Evolutionary conservation across 306 rosid species (phyloP).

Genomic region (Rosa chinensis): DNA sequence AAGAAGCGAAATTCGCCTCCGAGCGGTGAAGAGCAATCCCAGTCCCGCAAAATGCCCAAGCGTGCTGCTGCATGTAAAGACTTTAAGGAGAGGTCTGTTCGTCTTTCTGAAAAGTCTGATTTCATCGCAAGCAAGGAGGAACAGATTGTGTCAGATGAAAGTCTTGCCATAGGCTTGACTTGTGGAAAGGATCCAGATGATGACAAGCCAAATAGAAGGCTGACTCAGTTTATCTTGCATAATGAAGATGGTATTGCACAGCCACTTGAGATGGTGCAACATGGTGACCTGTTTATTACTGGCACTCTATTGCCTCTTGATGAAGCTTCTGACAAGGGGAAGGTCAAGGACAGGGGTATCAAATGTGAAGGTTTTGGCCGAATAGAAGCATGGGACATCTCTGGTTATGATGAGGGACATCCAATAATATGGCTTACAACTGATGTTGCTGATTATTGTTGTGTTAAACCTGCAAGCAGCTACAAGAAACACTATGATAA

Average conservation of each 20-base stretch:
- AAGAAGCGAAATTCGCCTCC: conserved; percentile 57
- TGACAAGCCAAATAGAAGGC: conserved; percentile 67
- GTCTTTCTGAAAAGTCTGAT: conserved; percentile 46
- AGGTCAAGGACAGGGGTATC: conserved; percentile 62
- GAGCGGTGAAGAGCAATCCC: conserved; percentile 41
- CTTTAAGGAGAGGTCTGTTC: conserved; percentile 63
- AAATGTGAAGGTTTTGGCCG: conserved; percentile 87
- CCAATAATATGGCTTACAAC: conserved; percentile 92
- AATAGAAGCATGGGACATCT: conserved; percentile 83
- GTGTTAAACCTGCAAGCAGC: conserved; percentile 64
- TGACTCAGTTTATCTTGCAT: conserved; percentile 73
- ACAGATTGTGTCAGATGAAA: conserved; percentile 60
- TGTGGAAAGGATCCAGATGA: conserved; percentile 38
- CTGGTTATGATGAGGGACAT: conserved; percentile 87
- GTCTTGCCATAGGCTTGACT: conserved; percentile 62
- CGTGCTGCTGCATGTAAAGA: conserved; percentile 75
- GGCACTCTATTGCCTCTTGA: conserved; percentile 72
- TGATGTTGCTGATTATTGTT: conserved; percentile 73
- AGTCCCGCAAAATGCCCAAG: conserved; percentile 72
- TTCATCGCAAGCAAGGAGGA: conserved; percentile 61
- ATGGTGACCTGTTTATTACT: conserved; percentile 61
- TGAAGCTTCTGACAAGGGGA: conserved; percentile 55
- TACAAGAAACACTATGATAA: conserved; percentile 68
- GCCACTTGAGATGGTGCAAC: conserved; percentile 82
- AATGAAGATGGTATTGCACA: conserved; percentile 59